These are phyloP conservation scores for Somion occarium DNA, from an alignment of 1,284 basidiomycete genomes.

Conservation along the genomic window DNA sequence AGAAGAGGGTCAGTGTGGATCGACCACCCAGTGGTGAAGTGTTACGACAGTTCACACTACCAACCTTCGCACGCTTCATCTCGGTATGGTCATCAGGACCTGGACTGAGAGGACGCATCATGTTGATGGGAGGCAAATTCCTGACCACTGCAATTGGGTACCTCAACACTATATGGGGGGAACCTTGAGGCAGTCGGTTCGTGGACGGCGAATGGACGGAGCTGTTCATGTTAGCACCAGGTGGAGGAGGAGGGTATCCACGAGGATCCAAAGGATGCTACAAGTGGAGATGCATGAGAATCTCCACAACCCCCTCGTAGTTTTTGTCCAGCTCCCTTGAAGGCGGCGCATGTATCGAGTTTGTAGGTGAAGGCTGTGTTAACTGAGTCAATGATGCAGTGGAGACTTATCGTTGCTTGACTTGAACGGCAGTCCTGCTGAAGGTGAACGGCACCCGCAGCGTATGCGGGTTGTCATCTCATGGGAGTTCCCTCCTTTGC, in stretches of 20 bases:
- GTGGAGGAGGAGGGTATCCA: conserved; percentile 16
- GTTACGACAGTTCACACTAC: conserved; percentile 43
- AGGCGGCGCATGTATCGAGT: conserved; percentile 51
- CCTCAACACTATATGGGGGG: conserved; percentile 20
- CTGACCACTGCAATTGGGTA: conserved; percentile 22
- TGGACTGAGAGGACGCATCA: conserved; percentile 65
- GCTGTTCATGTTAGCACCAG: not conserved
- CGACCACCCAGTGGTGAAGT: conserved; percentile 47
- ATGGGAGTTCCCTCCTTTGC: conserved; percentile 31
- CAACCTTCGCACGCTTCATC: conserved; percentile 59
- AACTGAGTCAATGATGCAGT: conserved; percentile 47
- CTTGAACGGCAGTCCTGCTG: conserved; percentile 23
- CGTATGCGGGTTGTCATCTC: conserved; percentile 4
- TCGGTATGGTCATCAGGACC: conserved; percentile 50
- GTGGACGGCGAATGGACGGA: conserved; percentile 16
- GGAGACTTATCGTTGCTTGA: conserved; percentile 59
- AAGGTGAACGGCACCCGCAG: conserved; percentile 27
- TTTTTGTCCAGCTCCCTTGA: conserved; percentile 73
- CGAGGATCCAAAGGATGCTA: conserved; percentile 24
- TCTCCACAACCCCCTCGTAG: conserved; percentile 76
- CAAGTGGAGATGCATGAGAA: conserved; percentile 54
- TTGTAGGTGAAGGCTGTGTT: conserved; percentile 65
- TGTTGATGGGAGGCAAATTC: conserved; percentile 24
- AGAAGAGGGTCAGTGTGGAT: conserved; percentile 44
- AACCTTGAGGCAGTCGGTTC: conserved; percentile 11